phyloP scores from a whole-genome alignment of 2,329 filamentous ascomycete species.

The Hypoxylon sp. region DNA sequence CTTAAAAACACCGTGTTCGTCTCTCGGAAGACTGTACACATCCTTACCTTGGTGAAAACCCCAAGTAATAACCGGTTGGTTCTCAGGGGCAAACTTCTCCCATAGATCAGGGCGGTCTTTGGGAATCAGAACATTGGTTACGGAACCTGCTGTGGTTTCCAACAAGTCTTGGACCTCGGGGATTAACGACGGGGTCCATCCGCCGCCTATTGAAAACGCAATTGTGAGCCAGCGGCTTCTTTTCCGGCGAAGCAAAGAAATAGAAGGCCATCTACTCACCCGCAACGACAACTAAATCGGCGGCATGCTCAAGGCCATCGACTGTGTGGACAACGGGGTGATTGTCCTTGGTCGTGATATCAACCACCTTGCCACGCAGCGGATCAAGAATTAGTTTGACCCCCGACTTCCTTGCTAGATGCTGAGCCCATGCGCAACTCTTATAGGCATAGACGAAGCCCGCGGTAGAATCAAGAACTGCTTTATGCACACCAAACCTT shows the following conservation, averaged over 20 bases:
- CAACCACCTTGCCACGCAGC: conserved; percentile 35
- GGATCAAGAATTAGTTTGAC: conserved; percentile 53
- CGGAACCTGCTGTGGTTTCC: conserved; percentile 59
- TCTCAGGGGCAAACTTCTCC: conserved; percentile 51
- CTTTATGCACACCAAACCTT: conserved; percentile 45
- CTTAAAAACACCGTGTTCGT: conserved; percentile 55
- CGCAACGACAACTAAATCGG: conserved; percentile 49
- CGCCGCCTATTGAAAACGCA: conserved; percentile 45
- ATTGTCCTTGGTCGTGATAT: conserved; percentile 19
- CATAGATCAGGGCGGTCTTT: conserved; percentile 46
- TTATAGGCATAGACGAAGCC: conserved; percentile 52
- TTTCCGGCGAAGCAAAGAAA: not conserved
- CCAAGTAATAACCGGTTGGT: conserved; percentile 57
- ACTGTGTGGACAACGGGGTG: conserved; percentile 32
- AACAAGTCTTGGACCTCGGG: conserved; percentile 52
- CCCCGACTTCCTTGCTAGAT: conserved; percentile 52
- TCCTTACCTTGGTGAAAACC: conserved; percentile 51
- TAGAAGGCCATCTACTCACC: conserved; percentile 9
- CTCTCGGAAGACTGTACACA: conserved; percentile 58
- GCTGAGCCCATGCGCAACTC: conserved; percentile 41
- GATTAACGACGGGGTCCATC: conserved; percentile 54
- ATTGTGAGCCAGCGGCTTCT: not conserved
- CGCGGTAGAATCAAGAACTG: conserved; percentile 56
- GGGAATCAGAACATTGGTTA: conserved; percentile 56
- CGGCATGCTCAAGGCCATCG: conserved; percentile 30